Conservation (phyloP, 2,329 filamentous ascomycete genomes). For the Ceratocystis alfenasii region DNA sequence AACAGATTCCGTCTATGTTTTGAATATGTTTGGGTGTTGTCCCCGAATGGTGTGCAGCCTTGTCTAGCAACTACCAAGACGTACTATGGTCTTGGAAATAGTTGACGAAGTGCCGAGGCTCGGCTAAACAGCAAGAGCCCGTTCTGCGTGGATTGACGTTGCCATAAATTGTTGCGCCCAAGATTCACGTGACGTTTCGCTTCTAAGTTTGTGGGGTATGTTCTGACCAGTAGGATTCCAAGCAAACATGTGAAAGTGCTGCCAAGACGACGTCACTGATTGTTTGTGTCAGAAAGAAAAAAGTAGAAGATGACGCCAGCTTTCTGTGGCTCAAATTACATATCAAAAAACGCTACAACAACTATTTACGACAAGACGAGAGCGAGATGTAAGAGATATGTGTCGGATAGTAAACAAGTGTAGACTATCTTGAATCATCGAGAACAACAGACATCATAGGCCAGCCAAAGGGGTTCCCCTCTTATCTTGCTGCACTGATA, state of each 20-base stretch:
- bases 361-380: too few species aligned
- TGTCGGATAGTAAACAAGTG: too few species aligned
- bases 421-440: too few species aligned
- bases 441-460: too few species aligned
- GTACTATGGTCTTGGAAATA: too few species aligned
- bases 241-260: conserved; percentile 1
- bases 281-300: neutral
- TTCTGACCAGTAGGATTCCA: neutral
- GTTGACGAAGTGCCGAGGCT: neutral
- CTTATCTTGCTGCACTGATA: neutral
- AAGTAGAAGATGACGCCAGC: too few species aligned
- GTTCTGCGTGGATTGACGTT: neutral
- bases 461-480: neutral
- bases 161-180: neutral
- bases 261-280: neutral
- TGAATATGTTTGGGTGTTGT: neutral
- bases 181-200: neutral
- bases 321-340: too few species aligned
- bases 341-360: too few species aligned
- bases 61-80: too few species aligned
- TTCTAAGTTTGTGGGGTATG: neutral
- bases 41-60: too few species aligned
- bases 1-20: neutral
- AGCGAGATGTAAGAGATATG: too few species aligned
- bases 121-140: neutral